Evolutionary conservation across 2,329 filamentous ascomycete species (phyloP).

Genomic region (Colletotrichum tropicicola): DNA sequence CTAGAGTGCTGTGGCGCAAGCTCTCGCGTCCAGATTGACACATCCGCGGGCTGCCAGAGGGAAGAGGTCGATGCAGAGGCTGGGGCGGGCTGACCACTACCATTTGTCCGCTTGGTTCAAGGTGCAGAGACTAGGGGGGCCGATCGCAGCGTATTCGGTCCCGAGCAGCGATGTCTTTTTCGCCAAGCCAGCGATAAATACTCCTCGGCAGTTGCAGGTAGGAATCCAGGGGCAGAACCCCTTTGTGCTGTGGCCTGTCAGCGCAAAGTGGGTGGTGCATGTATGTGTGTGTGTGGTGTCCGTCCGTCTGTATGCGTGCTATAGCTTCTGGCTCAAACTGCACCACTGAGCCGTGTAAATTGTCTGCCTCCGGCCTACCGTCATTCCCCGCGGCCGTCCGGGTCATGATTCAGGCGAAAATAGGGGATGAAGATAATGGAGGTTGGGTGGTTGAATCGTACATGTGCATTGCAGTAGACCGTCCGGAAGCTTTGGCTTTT

Average conservation of each 20-base stretch:
- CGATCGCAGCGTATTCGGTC: neutral
- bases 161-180: neutral
- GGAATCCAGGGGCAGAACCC: neutral
- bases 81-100: too few species aligned
- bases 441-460: constrained; percentile 13
- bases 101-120: neutral
- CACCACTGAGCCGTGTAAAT: too few species aligned
- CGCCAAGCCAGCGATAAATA: neutral
- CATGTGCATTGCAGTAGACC: neutral
- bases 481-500: constrained; percentile 6
- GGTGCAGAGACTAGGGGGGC: neutral
- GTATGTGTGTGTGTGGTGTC: too few species aligned
- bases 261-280: neutral
- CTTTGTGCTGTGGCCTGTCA: neutral
- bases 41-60: neutral
- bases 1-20: neutral
- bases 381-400: too few species aligned
- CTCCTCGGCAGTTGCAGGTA: constrained; percentile 15
- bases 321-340: too few species aligned
- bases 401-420: too few species aligned
- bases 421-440: neutral
- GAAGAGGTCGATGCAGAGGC: too few species aligned
- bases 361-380: too few species aligned
- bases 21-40: neutral
- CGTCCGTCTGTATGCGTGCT: too few species aligned